Evolutionary conservation across 148 eudicot genomes (phyloP).

Genomic region (Camellia lanceoleosa): DNA sequence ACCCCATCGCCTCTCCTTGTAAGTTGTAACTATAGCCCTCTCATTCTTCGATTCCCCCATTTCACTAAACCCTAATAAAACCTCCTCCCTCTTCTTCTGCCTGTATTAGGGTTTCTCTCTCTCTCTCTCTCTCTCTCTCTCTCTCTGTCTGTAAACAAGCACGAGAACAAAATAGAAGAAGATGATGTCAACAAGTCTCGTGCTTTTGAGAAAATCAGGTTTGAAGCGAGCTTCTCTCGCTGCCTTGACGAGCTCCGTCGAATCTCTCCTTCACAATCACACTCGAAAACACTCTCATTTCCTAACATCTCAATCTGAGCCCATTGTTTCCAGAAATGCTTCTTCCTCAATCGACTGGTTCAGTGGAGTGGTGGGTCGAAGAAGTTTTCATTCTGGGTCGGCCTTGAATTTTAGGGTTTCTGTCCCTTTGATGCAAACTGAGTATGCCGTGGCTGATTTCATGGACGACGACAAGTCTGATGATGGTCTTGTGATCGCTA

Average conservation of each 20-base stretch:
- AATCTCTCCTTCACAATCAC: constrained; percentile 1
- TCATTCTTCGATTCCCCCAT: not conserved
- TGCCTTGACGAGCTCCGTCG: constrained; percentile 20
- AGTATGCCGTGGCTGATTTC: constrained; percentile 39
- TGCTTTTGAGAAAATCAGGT: constrained; percentile 3
- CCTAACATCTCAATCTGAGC: not conserved
- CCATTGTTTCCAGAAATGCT: not conserved
- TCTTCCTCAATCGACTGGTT: not conserved
- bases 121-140: not conserved
- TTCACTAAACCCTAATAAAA: constrained; percentile 15
- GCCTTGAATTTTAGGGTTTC: constrained; percentile 31
- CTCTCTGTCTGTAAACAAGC: not conserved
- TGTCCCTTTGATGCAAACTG: constrained; percentile 24
- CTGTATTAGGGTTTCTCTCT: no score
- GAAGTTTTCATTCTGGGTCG: constrained; percentile 20
- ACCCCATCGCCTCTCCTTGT: not conserved
- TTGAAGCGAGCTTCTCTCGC: constrained; percentile 21
- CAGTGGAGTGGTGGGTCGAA: not conserved
- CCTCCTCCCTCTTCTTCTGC: not conserved
- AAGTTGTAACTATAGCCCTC: not conserved
- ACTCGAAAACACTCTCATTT: not conserved
- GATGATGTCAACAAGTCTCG: constrained; percentile 10
- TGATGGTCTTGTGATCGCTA: constrained; percentile 70
- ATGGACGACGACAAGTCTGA: constrained; percentile 40
- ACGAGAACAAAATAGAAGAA: not conserved